Percentiles rank a stretch among this genome's conserved stretches.
phyloP scores from a whole-genome alignment of 495 filamentous ascomycete species.

The Hypomontagnella submonticulosa region DNA sequence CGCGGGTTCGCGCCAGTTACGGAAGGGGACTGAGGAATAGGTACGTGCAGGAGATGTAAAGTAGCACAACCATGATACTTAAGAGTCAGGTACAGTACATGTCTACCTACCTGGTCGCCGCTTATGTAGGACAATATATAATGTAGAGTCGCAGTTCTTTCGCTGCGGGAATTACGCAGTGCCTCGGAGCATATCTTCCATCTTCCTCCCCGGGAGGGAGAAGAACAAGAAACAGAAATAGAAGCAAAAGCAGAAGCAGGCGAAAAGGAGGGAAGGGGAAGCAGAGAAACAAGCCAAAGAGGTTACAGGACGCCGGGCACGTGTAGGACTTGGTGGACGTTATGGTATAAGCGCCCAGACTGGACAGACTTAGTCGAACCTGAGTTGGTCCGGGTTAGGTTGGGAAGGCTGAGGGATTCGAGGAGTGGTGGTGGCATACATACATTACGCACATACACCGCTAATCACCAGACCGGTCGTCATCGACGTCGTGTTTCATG shows the following conservation, averaged over 20 bases:
- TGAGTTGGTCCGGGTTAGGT: not conserved
- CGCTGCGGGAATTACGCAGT: too few relatives aligned
- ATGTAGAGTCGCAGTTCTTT: too few relatives aligned
- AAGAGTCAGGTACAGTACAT: not conserved
- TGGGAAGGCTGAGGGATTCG: slow-evolving; percentile 10
- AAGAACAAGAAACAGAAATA: not conserved
- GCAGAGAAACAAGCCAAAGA: slow-evolving; percentile 24
- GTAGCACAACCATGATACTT: too few relatives aligned
- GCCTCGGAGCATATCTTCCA: not conserved
- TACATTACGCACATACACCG: slow-evolving; percentile 25
- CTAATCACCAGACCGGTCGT: slow-evolving; percentile 31
- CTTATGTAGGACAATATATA: too few relatives aligned
- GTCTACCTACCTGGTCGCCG: not conserved
- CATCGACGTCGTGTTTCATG: slow-evolving; percentile 28
- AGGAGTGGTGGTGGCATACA: not conserved
- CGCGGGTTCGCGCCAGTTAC: not conserved
- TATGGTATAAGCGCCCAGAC: slow-evolving; percentile 6
- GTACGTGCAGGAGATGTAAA: too few relatives aligned
- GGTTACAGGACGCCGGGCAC: slow-evolving; percentile 4
- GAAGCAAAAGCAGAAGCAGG: not conserved
- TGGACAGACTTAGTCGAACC: not conserved
- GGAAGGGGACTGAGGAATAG: not conserved
- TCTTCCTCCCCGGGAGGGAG: not conserved
- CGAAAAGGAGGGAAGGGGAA: slow-evolving; percentile 1
- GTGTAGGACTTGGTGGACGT: slow-evolving; percentile 19